phyloP scores from a whole-genome alignment of 2,329 filamentous ascomycete species.

The Neurospora sp. region DNA sequence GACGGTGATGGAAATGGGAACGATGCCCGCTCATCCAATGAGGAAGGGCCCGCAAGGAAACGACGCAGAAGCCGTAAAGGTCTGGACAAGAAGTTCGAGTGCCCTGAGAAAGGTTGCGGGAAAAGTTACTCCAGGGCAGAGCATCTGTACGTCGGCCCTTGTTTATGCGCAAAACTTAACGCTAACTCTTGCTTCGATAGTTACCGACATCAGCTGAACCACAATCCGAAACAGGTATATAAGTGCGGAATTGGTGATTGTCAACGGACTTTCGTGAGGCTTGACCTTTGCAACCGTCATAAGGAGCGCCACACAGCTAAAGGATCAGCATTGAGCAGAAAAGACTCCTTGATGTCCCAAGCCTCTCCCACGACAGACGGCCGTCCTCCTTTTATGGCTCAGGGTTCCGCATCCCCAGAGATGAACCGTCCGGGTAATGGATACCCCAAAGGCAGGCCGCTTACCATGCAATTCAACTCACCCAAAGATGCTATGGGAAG shows the following conservation, averaged over 20 bases:
- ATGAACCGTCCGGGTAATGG: conserved; percentile 32
- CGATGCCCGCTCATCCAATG: conserved; percentile 40
- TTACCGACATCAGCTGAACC: conserved; percentile 89
- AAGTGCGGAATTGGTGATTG: conserved; percentile 89
- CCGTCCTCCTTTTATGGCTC: conserved; percentile 29
- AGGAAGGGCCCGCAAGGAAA: conserved; percentile 46
- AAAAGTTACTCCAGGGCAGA: conserved; percentile 96
- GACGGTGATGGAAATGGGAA: conserved; percentile 28
- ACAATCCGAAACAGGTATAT: conserved; percentile 92
- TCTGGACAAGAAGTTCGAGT: conserved; percentile 73
- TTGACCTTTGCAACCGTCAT: conserved; percentile 82
- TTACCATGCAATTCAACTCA: conserved; percentile 35
- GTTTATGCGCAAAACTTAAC: not conserved
- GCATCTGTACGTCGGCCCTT: conserved; percentile 59
- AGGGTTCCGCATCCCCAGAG: conserved; percentile 38
- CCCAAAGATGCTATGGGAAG: conserved; percentile 33
- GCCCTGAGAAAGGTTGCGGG: conserved; percentile 75
- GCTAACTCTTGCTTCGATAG: conserved; percentile 26
- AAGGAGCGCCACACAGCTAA: conserved; percentile 72
- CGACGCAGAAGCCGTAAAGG: conserved; percentile 65
- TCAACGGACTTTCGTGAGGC: conserved; percentile 80
- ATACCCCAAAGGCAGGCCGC: conserved; percentile 30
- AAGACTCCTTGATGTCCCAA: conserved; percentile 54
- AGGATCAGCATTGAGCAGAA: conserved; percentile 65
- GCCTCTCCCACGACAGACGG: conserved; percentile 31